Conservation (phyloP, 2,329 filamentous ascomycete species). For the Botrytis deweyae region DNA sequence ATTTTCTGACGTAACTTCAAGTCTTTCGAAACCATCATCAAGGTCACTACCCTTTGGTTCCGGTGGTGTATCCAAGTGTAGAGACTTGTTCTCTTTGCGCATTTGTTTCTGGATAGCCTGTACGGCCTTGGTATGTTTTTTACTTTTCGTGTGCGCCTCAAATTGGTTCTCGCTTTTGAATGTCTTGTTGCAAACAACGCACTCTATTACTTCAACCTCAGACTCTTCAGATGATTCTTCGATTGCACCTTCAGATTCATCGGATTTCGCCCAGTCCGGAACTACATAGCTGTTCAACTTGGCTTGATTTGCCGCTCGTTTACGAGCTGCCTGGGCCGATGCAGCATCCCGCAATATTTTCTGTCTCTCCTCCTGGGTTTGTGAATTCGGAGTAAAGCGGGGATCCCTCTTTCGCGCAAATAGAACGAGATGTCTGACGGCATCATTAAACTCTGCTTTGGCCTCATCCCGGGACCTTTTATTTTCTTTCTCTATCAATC, state of each 20-base stretch:
- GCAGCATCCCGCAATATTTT: slow-evolving; percentile 74
- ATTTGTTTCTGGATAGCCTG: slow-evolving; percentile 79
- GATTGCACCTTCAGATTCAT: slow-evolving; percentile 50
- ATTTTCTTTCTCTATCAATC: slow-evolving; percentile 95
- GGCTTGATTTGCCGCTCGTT: slow-evolving; percentile 76
- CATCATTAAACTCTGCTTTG: slow-evolving; percentile 86
- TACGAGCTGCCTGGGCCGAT: slow-evolving; percentile 78
- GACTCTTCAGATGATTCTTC: slow-evolving; percentile 58
- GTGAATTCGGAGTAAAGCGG: slow-evolving; percentile 72
- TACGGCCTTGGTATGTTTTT: slow-evolving; percentile 88
- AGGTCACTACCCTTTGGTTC: slow-evolving; percentile 15
- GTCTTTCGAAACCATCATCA: slow-evolving; percentile 29
- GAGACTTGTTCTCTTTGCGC: slow-evolving; percentile 70
- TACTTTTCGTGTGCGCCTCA: slow-evolving; percentile 90
- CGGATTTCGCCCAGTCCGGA: slow-evolving; percentile 74
- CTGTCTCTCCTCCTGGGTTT: slow-evolving; percentile 79
- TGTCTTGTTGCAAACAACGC: slow-evolving; percentile 71
- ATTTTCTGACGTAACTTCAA: slow-evolving; percentile 22
- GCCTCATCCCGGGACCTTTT: slow-evolving; percentile 78
- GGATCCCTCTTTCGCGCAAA: slow-evolving; percentile 93
- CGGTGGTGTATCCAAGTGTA: slow-evolving; percentile 47
- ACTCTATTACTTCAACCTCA: slow-evolving; percentile 63
- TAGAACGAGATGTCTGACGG: slow-evolving; percentile 78
- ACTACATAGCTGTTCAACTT: slow-evolving; percentile 63
- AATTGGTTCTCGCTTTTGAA: slow-evolving; percentile 94